phyloP scores from a whole-genome alignment of 2,329 filamentous ascomycete species.

The Aureobasidium sp. region DNA sequence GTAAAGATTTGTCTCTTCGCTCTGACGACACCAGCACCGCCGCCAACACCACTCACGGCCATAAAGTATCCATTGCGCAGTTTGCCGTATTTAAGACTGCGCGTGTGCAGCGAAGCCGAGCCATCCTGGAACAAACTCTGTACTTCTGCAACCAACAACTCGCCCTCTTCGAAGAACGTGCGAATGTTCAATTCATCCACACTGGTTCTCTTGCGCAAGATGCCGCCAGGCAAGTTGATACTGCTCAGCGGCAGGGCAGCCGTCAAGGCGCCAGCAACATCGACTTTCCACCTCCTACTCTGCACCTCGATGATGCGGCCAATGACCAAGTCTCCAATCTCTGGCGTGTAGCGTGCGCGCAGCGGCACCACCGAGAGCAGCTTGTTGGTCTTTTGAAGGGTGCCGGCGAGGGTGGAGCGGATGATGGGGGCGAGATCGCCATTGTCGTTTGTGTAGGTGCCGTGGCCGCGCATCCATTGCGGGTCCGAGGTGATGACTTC shows the following conservation, averaged over 20 bases:
- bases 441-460: conserved; percentile 62
- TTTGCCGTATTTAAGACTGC: conserved; percentile 89
- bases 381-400: conserved; percentile 90
- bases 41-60: conserved; percentile 71
- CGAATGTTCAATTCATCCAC: conserved; percentile 96
- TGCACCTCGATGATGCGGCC: conserved; percentile 95
- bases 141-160: conserved; percentile 89
- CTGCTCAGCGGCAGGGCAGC: conserved; percentile 77
- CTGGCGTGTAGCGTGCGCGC: conserved; percentile 86
- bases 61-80: conserved; percentile 88
- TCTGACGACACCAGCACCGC: conserved; percentile 72
- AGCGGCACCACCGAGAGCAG: conserved; percentile 86
- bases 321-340: conserved; percentile 92
- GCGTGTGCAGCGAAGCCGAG: conserved; percentile 79
- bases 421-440: conserved; percentile 56
- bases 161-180: conserved; percentile 93
- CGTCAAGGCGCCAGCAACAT: conserved; percentile 81
- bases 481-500: conserved; percentile 81
- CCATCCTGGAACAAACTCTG: conserved; percentile 84
- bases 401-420: conserved; percentile 83
- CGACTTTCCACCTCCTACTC: conserved; percentile 86
- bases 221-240: conserved; percentile 93
- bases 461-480: conserved; percentile 98
- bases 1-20: conserved; percentile 84
- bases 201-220: conserved; percentile 82